Evolutionary conservation across 2,329 filamentous ascomycete species (phyloP).

Genomic region (Cordyceps tenuipes): DNA sequence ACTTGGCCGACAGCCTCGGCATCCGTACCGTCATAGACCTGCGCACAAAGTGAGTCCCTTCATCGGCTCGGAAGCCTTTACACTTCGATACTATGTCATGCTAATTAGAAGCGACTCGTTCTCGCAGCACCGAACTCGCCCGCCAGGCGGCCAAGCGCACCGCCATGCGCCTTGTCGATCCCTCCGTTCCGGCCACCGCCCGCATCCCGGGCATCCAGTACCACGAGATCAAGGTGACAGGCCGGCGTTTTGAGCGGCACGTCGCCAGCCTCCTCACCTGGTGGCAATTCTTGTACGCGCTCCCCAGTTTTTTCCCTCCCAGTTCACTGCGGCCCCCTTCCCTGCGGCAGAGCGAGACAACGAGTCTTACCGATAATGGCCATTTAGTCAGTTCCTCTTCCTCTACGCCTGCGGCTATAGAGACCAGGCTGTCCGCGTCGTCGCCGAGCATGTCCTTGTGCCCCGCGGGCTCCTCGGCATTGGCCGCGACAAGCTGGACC

Average conservation of each 20-base stretch:
- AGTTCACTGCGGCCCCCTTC: background rate
- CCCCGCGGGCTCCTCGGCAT: slow-evolving; percentile 64
- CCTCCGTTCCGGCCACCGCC: slow-evolving; percentile 47
- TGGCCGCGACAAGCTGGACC: slow-evolving; percentile 59
- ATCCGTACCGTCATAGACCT: slow-evolving; percentile 72
- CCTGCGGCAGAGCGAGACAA: background rate
- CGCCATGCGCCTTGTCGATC: slow-evolving; percentile 27
- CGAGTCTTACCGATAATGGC: background rate
- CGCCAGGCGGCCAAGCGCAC: slow-evolving; percentile 56
- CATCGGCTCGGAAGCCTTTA: too few species aligned
- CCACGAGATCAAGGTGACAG: slow-evolving; percentile 64
- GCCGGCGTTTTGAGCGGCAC: slow-evolving; percentile 58
- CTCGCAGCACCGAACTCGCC: slow-evolving; percentile 59
- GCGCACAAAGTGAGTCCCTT: slow-evolving; percentile 55
- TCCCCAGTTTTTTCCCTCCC: background rate
- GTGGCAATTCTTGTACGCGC: slow-evolving; percentile 51
- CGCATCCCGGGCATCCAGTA: slow-evolving; percentile 58
- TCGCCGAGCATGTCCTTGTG: slow-evolving; percentile 63
- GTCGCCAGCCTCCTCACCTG: slow-evolving; percentile 62
- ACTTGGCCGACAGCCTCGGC: slow-evolving; percentile 50
- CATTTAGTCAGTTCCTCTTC: slow-evolving; percentile 38
- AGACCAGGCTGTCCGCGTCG: slow-evolving; percentile 58
- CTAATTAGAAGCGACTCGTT: background rate
- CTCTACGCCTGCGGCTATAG: slow-evolving; percentile 61
- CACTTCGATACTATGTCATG: background rate